These are phyloP conservation scores for Cudoniella acicularis DNA, from an alignment of 495 filamentous ascomycete genomes.

Conservation along the genomic window DNA sequence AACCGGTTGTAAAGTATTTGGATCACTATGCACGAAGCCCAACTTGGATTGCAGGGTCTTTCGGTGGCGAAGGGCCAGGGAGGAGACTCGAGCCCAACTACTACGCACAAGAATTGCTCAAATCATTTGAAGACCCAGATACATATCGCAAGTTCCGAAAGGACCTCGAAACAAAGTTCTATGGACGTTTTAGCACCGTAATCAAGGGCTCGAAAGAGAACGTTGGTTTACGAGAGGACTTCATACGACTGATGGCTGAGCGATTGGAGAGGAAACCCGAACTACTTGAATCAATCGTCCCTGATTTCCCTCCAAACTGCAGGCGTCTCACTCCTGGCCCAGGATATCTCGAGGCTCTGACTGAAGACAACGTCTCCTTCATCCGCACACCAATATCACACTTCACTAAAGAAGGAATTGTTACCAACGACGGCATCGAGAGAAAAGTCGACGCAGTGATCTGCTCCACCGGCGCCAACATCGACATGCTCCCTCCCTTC, in stretches of 20 bases:
- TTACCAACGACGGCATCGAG: conserved; percentile 25
- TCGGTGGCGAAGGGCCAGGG: conserved; percentile 24
- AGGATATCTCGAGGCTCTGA: conserved; percentile 55
- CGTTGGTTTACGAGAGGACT: conserved; percentile 41
- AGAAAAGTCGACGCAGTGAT: conserved; percentile 43
- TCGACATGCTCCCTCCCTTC: conserved; percentile 47
- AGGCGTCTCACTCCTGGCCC: conserved; percentile 55
- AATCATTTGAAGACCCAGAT: conserved; percentile 38
- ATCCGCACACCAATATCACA: conserved; percentile 44
- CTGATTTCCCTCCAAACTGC: conserved; percentile 55
- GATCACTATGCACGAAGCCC: conserved; percentile 54
- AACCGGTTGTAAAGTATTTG: conserved; percentile 46
- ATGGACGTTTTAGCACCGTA: conserved; percentile 35
- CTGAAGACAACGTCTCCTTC: conserved; percentile 47
- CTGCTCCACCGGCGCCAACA: conserved; percentile 53
- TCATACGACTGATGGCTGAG: conserved; percentile 45
- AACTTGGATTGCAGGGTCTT: conserved; percentile 54
- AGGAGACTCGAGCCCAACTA: conserved; percentile 34
- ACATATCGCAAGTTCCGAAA: conserved; percentile 48
- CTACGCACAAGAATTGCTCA: conserved; percentile 37
- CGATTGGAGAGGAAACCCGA: conserved; percentile 44
- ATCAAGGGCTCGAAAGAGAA: conserved; percentile 49
- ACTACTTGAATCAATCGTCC: conserved; percentile 45
- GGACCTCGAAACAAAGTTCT: conserved; percentile 39
- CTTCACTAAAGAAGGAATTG: conserved; percentile 43